Conservation (phyloP, 331 rosid genomes). For the Quercus lobata region DNA sequence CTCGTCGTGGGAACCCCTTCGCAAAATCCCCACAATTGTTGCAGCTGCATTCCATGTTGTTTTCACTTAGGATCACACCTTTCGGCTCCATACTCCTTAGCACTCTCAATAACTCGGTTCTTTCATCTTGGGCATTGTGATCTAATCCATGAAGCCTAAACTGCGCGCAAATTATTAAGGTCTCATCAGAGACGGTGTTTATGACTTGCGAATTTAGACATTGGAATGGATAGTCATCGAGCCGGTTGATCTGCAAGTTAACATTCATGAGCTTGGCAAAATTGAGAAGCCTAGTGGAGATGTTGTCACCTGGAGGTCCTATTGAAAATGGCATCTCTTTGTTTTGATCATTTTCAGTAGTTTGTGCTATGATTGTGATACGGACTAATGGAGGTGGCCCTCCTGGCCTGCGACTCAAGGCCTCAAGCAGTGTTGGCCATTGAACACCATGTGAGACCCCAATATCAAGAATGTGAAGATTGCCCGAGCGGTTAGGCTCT, state of each 20-base stretch:
- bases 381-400: constrained; percentile 86
- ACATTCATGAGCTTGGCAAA: constrained; percentile 66
- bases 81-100: constrained; percentile 60
- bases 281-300: constrained; percentile 55
- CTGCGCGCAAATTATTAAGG: constrained; percentile 47
- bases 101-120: constrained; percentile 48
- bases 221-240: constrained; percentile 52
- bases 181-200: constrained; percentile 42
- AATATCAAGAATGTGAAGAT: constrained; percentile 81
- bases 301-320: constrained; percentile 76
- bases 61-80: constrained; percentile 69
- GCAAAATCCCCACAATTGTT: constrained; percentile 59
- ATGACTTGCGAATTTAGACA: constrained; percentile 40
- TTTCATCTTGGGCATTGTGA: constrained; percentile 58
- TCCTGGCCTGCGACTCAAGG: constrained; percentile 68
- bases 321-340: constrained; percentile 53
- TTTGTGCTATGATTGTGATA: constrained; percentile 60
- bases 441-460: constrained; percentile 93
- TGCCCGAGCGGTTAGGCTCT: constrained; percentile 27
- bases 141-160: constrained; percentile 72
- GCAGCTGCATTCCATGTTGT: constrained; percentile 80
- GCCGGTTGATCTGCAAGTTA: constrained; percentile 61
- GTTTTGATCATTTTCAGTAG: constrained; percentile 32
- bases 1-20: constrained; percentile 47
- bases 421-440: constrained; percentile 91